Conservation (phyloP, 176 grass and related monocot species). For the Paspalum vaginatum region DNA sequence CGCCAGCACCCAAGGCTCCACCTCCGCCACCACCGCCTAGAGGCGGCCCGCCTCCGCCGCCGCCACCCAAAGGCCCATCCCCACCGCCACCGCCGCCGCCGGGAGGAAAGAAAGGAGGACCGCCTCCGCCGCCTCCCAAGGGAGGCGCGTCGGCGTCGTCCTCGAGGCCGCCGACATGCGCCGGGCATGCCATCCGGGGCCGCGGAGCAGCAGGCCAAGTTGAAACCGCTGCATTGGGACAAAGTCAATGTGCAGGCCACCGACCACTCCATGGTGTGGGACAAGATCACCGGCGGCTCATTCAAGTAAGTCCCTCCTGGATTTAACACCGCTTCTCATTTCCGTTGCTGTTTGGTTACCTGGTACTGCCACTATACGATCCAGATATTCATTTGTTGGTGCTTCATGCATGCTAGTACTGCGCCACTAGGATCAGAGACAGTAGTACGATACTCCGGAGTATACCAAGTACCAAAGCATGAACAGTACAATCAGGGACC, state of each 20-base stretch:
- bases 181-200: constrained; percentile 38
- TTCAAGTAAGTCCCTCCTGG: constrained; percentile 76
- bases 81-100: constrained; percentile 55
- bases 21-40: constrained; percentile 40
- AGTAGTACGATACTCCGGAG: constrained; percentile 8
- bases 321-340: constrained; percentile 22
- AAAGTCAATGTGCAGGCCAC: constrained; percentile 70
- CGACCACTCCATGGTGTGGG: constrained; percentile 99
- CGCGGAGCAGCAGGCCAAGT: constrained; percentile 52
- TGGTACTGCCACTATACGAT: neutral
- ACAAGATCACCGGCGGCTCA: constrained; percentile 83
- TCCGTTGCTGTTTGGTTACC: neutral
- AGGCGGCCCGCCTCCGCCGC: constrained; percentile 50
- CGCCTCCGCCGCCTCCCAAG: constrained; percentile 64
- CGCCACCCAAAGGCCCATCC: constrained; percentile 49
- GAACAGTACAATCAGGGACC: neutral
- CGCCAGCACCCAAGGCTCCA: constrained; percentile 37
- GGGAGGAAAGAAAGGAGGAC: constrained; percentile 53
- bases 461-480: neutral
- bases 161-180: constrained; percentile 63
- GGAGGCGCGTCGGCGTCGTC: constrained; percentile 43
- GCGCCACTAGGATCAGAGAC: neutral
- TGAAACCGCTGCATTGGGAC: constrained; percentile 98
- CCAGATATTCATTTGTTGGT: neutral
- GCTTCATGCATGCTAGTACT: constrained; percentile 12